Conservation (phyloP, 768 basidiomycete genomes). For the Mrakia hoshinonis region DNA sequence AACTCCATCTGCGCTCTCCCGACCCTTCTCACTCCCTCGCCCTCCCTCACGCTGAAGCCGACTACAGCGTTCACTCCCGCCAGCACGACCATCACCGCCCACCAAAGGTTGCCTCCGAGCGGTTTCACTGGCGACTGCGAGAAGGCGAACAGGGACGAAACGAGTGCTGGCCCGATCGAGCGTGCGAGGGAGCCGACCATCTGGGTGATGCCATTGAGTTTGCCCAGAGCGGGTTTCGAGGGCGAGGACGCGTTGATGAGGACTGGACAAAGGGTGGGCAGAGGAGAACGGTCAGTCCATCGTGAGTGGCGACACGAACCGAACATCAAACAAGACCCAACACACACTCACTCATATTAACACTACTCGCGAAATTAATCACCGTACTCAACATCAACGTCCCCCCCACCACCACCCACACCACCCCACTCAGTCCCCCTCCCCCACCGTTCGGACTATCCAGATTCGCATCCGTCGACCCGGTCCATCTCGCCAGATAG, state of each 20-base stretch:
- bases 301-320: too few species aligned
- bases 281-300: too few species aligned
- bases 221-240: neutral
- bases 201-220: slow-evolving; percentile 18
- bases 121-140: neutral
- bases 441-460: neutral
- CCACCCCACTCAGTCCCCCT: neutral
- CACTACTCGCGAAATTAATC: neutral
- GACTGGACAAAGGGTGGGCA: too few species aligned
- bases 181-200: slow-evolving; percentile 12
- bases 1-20: too few species aligned
- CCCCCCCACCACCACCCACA: slow-evolving; percentile 2
- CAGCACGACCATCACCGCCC: neutral
- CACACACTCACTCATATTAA: neutral
- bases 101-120: slow-evolving; percentile 10
- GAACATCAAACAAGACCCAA: too few species aligned
- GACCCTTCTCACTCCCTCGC: neutral
- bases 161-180: slow-evolving; percentile 7
- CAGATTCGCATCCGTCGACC: neutral
- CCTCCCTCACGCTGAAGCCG: slow-evolving; percentile 10
- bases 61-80: neutral
- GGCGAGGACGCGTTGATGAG: neutral
- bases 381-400: slow-evolving; percentile 1
- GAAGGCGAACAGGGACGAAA: slow-evolving; percentile 16
- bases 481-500: slow-evolving; percentile 1